A percentile compares a stretch with the other conserved stretches of the same genome.
phyloP scores from a whole-genome alignment of 116 monocot species.

The Posidonia oceanica region DNA sequence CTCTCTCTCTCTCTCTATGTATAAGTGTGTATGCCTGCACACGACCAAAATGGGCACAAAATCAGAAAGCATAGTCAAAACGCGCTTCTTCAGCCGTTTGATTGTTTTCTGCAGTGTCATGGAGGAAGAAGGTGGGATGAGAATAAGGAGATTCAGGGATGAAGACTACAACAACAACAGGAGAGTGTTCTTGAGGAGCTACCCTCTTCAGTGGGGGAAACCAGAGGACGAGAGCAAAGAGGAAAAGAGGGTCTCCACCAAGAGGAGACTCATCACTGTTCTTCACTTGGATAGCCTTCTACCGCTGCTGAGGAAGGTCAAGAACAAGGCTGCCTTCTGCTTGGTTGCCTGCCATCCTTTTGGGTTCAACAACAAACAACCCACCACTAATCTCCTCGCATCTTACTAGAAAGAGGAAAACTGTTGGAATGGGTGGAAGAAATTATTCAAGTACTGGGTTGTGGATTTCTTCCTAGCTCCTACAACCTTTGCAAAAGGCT shows the following conservation, averaged over 20 bases:
- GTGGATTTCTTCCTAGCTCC: too few relatives aligned
- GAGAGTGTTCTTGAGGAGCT: slow-evolving; percentile 62
- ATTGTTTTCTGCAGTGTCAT: background rate
- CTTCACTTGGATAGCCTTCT: too few relatives aligned
- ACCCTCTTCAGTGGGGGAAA: slow-evolving; percentile 53
- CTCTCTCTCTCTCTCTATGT: background rate
- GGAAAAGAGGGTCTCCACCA: background rate
- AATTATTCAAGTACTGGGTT: too few relatives aligned
- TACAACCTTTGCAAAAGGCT: too few relatives aligned
- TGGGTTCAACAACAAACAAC: too few relatives aligned
- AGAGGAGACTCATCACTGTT: slow-evolving; percentile 12
- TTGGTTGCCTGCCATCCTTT: slow-evolving; percentile 26
- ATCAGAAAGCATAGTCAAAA: background rate
- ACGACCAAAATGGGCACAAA: background rate
- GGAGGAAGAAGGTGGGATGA: slow-evolving; percentile 14
- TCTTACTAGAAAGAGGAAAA: too few relatives aligned
- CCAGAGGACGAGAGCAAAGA: slow-evolving; percentile 4
- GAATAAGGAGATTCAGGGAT: slow-evolving; percentile 36
- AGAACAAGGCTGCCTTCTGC: slow-evolving; percentile 42
- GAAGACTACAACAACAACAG: slow-evolving; percentile 50
- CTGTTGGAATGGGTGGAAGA: too few relatives aligned
- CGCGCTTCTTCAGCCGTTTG: background rate
- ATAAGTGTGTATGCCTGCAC: too few relatives aligned
- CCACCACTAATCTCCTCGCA: too few relatives aligned
- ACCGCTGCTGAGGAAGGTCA: slow-evolving; percentile 35